A percentile compares a stretch with the other conserved stretches of the same genome.
These are phyloP conservation scores for Phytomonas sp. DNA, from an alignment of 208 protist species.

Conservation along the genomic window DNA sequence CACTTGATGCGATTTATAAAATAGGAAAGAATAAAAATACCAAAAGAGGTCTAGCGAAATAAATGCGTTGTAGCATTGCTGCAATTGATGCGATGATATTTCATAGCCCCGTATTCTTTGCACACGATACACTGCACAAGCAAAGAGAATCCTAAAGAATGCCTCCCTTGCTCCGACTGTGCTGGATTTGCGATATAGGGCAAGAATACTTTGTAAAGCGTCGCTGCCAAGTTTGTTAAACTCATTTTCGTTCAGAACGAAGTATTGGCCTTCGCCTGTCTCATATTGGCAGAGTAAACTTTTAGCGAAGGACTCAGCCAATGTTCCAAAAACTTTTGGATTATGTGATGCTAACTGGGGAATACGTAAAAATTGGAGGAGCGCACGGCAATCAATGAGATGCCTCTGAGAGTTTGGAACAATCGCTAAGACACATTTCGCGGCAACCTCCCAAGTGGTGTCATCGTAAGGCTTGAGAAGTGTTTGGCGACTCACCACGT, in stretches of 20 bases:
- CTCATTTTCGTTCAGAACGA: slow-evolving; percentile 26
- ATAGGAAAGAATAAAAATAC: slow-evolving; percentile 63
- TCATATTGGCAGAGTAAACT: slow-evolving; percentile 39
- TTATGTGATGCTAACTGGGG: slow-evolving; percentile 45
- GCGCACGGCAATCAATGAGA: slow-evolving; percentile 47
- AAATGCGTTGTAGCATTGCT: slow-evolving; percentile 25
- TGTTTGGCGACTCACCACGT: slow-evolving; percentile 51
- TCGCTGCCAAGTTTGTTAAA: slow-evolving; percentile 37
- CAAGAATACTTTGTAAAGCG: slow-evolving; percentile 36
- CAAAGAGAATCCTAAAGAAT: slow-evolving; percentile 73
- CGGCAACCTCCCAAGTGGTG: slow-evolving; percentile 60
- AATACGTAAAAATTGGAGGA: slow-evolving; percentile 55
- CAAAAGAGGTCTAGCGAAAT: slow-evolving; percentile 70
- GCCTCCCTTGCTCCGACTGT: slow-evolving; percentile 44
- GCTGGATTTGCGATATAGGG: slow-evolving; percentile 49
- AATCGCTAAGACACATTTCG: slow-evolving; percentile 66
- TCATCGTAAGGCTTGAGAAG: slow-evolving; percentile 46
- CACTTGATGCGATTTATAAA: slow-evolving; percentile 59
- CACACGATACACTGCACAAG: slow-evolving; percentile 28
- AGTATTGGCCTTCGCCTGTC: slow-evolving; percentile 20
- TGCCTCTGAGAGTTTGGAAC: slow-evolving; percentile 47
- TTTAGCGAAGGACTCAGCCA: slow-evolving; percentile 57
- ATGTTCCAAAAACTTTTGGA: slow-evolving; percentile 36
- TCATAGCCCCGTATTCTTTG: slow-evolving; percentile 10
- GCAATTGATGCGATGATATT: slow-evolving; percentile 6